A percentile compares a stretch with the other conserved stretches of the same genome.
Conservation (phyloP, 2,329 filamentous ascomycete genomes). For the Neurospora sp. region DNA sequence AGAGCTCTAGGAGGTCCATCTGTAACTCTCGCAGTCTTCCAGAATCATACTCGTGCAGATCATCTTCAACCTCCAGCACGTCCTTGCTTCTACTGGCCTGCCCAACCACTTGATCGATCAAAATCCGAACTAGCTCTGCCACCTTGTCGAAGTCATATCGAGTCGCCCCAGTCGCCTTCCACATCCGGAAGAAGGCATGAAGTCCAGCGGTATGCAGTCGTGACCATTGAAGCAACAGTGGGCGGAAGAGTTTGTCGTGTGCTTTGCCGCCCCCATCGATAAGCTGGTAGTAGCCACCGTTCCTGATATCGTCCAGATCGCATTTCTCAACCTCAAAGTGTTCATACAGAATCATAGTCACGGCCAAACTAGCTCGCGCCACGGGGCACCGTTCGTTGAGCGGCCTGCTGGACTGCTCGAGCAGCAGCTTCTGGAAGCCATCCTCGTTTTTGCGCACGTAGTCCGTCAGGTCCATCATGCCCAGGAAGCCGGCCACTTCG, state of each 20-base stretch:
- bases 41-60: conserved; percentile 76
- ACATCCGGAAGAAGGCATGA: conserved; percentile 80
- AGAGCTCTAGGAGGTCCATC: conserved; percentile 83
- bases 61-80: conserved; percentile 78
- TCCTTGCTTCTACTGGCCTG: conserved; percentile 73
- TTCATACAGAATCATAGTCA: conserved; percentile 84
- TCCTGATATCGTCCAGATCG: conserved; percentile 68
- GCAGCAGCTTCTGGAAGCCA: conserved; percentile 78
- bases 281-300: conserved; percentile 45
- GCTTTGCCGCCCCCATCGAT: conserved; percentile 61
- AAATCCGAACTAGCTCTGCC: conserved; percentile 77
- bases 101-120: conserved; percentile 83
- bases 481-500: conserved; percentile 73
- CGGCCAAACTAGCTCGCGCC: conserved; percentile 72
- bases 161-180: conserved; percentile 81
- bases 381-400: conserved; percentile 71
- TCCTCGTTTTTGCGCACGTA: conserved; percentile 90
- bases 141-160: conserved; percentile 89
- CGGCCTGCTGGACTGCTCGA: conserved; percentile 75
- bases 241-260: conserved; percentile 78
- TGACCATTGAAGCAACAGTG: conserved; percentile 86
- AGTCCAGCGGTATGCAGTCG: conserved; percentile 76
- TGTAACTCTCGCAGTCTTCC: conserved; percentile 70
- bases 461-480: conserved; percentile 95
- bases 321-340: conserved; percentile 89